A percentile compares a stretch with the other conserved stretches of the same genome.
Conservation (phyloP, 192 early-diverging fungal genomes). For the Coemansia sp. region DNA sequence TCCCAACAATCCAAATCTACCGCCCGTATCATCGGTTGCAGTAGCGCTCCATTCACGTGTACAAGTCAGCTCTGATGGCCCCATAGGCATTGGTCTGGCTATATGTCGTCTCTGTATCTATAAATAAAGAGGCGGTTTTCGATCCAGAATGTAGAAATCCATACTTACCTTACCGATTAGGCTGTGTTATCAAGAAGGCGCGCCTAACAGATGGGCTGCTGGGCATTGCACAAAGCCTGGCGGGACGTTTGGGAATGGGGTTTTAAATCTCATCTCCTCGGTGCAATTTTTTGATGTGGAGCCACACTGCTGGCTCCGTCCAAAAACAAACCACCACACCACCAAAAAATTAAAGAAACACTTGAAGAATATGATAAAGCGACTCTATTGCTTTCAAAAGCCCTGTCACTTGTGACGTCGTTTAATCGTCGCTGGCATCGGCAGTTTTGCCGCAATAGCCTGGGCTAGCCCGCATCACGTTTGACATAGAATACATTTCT, state of each 20-base stretch:
- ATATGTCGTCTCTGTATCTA: conserved; percentile 2
- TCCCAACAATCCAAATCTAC: neutral
- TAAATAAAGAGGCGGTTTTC: conserved; percentile 7
- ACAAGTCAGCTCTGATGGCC: neutral
- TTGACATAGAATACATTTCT: too few species aligned
- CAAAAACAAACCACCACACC: conserved; percentile 16
- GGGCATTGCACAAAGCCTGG: conserved; percentile 50
- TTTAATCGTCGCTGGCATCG: too few species aligned
- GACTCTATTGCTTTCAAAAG: too few species aligned
- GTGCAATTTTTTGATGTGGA: conserved; percentile 56
- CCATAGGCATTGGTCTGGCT: neutral
- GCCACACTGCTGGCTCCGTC: conserved; percentile 37
- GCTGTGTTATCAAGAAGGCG: conserved; percentile 43
- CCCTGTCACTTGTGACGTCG: too few species aligned
- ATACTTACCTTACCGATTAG: conserved; percentile 41
- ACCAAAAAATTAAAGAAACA: conserved; percentile 4
- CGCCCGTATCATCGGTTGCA: neutral
- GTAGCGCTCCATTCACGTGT: neutral
- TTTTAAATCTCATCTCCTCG: conserved; percentile 35
- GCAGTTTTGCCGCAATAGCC: too few species aligned
- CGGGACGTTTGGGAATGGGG: conserved; percentile 43
- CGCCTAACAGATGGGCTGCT: conserved; percentile 27
- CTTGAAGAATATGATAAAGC: too few species aligned
- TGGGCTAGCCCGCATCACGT: too few species aligned
- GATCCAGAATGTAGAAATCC: conserved; percentile 22